Evolutionary conservation across 2,329 filamentous ascomycete species (phyloP), one percentile per base, ranked within the genome.

Genomic region (Cercospora janseana): DNA sequence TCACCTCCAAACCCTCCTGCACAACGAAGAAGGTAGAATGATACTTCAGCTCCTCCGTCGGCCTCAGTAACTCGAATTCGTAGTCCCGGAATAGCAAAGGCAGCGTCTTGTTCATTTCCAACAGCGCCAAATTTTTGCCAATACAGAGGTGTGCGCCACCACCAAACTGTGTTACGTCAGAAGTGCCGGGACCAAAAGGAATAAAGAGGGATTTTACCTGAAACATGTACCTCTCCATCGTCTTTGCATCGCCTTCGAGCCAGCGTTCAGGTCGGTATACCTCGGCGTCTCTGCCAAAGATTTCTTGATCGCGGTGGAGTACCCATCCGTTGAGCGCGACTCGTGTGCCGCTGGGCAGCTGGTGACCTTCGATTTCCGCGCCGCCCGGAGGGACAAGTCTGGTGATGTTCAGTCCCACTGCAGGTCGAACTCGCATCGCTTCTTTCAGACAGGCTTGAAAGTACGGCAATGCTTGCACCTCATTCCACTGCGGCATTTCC

Each of bases 21-120:
- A 81, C 78, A 7, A 82, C 79, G 58, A 83, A 82, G 64, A 81
- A 82, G 3, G 77, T 79, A 15, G 78, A 74, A 46, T 77, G 73
- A n/a, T 77, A 76, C 52, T 72, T 73, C 57, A 81, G 68, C 44
- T 75, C 70, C 32, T 74, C 69, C 7, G 71, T 69, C 0, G 77
- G 77, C 50, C 77, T 69, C n/a, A 75, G 71, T 20, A 81, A 68
- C 61, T 77, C 69, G 54, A 82, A 75, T 35, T 76, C 68, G 59
- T 76, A 82, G 52, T 79, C 74, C n/a, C 77, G 65, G 54, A 80
- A 64, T 20, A 82, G 66, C 18, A 63, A 35, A 9, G 63, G 63
- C 27, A 64, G 35, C 6, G 59, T 61, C 51, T 61, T 62, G 51
- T 62, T 61, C 57, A 62, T 61, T 43, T 62, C 60, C n/a, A 62